Conservation (phyloP, 768 basidiomycete species). For the Mycena sanguinolenta region DNA sequence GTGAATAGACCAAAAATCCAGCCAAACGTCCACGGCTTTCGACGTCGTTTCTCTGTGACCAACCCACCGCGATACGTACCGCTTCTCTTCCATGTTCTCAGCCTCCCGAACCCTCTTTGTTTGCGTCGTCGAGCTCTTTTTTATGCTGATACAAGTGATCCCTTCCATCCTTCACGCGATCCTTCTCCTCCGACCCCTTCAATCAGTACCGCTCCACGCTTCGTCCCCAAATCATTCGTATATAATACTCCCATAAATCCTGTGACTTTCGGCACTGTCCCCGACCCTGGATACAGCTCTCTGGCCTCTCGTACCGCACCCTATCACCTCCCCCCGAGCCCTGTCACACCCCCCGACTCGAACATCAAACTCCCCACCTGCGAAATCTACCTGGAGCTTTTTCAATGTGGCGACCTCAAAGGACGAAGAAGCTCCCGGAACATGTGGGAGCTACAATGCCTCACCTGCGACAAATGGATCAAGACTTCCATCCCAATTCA, state of each 20-base stretch:
- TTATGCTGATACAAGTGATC: too few species aligned
- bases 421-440: neutral
- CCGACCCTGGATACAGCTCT: conserved; percentile 10
- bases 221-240: neutral
- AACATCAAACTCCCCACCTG: too few species aligned
- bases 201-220: neutral
- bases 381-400: too few species aligned
- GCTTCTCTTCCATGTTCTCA: too few species aligned
- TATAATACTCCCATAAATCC: conserved; percentile 8
- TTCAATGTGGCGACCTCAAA: neutral
- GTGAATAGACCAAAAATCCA: too few species aligned
- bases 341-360: neutral
- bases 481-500: neutral
- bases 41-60: too few species aligned
- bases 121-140: too few species aligned
- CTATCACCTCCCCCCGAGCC: neutral
- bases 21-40: too few species aligned
- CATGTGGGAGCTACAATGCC: neutral
- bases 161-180: too few species aligned
- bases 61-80: too few species aligned
- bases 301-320: neutral
- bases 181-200: too few species aligned
- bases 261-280: neutral
- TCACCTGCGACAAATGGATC: neutral
- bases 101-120: too few species aligned